Conservation (phyloP, 345 rosid species). For the Acer campestre region DNA sequence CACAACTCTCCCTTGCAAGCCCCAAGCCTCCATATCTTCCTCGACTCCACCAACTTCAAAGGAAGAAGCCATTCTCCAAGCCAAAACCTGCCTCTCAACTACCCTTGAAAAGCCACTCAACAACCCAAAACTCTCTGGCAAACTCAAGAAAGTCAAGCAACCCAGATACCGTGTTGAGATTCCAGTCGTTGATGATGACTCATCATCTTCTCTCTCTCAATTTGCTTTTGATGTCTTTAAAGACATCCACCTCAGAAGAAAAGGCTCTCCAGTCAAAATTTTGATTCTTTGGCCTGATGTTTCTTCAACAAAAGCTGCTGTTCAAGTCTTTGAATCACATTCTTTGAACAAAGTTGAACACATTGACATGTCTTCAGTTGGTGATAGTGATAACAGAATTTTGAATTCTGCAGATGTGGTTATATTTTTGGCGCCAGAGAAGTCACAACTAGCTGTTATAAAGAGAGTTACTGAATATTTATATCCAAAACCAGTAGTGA, state of each 20-base stretch:
- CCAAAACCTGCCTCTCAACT: slow-evolving; percentile 73
- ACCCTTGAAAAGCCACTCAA: slow-evolving; percentile 72
- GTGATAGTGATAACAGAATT: slow-evolving; percentile 21
- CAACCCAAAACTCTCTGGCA: slow-evolving; percentile 70
- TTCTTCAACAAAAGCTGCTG: slow-evolving; percentile 36
- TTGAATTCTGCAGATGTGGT: slow-evolving; percentile 60
- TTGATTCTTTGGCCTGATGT: slow-evolving; percentile 59
- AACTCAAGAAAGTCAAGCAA: slow-evolving; percentile 74
- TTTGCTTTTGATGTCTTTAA: slow-evolving; percentile 58
- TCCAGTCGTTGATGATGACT: slow-evolving; percentile 68
- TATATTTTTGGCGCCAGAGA: slow-evolving; percentile 67
- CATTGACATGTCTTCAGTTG: slow-evolving; percentile 40
- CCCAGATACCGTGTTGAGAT: slow-evolving; percentile 77
- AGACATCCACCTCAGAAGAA: slow-evolving; percentile 58
- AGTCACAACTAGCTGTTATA: slow-evolving; percentile 42
- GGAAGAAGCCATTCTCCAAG: slow-evolving; percentile 76
- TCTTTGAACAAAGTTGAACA: slow-evolving; percentile 40
- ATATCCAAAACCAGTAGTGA: slow-evolving; percentile 70
- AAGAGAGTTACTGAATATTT: slow-evolving; percentile 40
- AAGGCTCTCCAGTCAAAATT: slow-evolving; percentile 52
- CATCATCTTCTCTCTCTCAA: slow-evolving; percentile 57
- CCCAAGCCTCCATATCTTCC: slow-evolving; percentile 46
- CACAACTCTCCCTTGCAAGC: slow-evolving; percentile 20
- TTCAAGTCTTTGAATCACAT: slow-evolving; percentile 35
- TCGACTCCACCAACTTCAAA: slow-evolving; percentile 61